These are phyloP conservation scores for Pseudogymnoascus sp. DNA, from an alignment of 2,329 filamentous ascomycete species.

Conservation along the genomic window DNA sequence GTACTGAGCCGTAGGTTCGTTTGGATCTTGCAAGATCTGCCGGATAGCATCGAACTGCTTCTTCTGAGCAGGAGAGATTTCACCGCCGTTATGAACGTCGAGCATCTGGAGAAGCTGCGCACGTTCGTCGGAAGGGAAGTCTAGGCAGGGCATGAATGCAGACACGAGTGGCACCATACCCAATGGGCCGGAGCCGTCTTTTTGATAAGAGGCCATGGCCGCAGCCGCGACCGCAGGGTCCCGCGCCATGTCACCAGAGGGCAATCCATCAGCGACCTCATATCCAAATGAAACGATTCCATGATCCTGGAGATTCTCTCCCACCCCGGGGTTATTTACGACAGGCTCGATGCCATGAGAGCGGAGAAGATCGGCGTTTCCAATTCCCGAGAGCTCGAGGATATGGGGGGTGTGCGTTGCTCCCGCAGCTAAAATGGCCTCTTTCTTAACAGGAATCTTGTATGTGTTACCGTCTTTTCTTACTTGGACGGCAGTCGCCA, in stretches of 20 bases:
- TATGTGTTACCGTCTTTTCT: constrained; percentile 11
- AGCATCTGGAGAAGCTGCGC: constrained; percentile 10
- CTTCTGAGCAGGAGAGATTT: constrained; percentile 5
- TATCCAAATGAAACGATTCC: constrained; percentile 7
- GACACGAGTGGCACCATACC: constrained; percentile 13
- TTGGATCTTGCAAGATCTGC: constrained; percentile 10
- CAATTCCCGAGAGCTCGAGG: constrained; percentile 29
- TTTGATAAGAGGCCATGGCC: constrained; percentile 14
- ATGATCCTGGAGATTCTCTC: constrained; percentile 18
- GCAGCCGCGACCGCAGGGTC: constrained; percentile 13
- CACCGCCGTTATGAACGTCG: neutral
- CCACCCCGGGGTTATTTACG: constrained; percentile 19
- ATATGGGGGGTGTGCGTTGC: constrained; percentile 25
- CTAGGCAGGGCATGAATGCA: constrained; percentile 15
- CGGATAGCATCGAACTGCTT: constrained; percentile 12
- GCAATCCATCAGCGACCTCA: constrained; percentile 10
- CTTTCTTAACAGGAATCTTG: constrained; percentile 19
- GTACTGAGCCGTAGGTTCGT: constrained; percentile 14
- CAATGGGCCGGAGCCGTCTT: constrained; percentile 14
- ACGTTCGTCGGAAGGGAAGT: constrained; percentile 4
- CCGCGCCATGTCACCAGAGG: constrained; percentile 12
- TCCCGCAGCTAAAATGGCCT: constrained; percentile 26
- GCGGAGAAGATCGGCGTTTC: constrained; percentile 16
- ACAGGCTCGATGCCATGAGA: constrained; percentile 16
- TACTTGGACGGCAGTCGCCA: neutral